Base-by-base conservation (phyloP, 371 early-diverging fungal species). In the Mucor indicus region DNA sequence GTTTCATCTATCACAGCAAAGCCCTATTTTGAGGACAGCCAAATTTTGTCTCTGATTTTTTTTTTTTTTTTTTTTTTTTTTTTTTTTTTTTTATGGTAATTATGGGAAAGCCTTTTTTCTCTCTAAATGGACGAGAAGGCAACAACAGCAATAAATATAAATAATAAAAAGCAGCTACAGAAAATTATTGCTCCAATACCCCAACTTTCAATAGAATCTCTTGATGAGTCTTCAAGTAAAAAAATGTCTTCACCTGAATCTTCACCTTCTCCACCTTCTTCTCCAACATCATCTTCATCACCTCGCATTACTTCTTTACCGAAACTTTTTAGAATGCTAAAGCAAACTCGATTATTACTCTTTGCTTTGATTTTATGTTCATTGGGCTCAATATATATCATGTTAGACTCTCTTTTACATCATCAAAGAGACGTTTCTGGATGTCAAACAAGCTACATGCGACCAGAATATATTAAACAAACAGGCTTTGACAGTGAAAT, bases 361-460 rank as follows among this genome's bases (percentile, higher is more conserved):
- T 13, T 59, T 7, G n/a, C 50, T 4, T 45, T 61, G 20, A 60
- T 66, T 16, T 11, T 68, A 2, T 55, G 64, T 32, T 57, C 68
- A 6, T 32, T 64, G 22, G 45, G 47, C 29, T 44, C 62, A 8
- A 53, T 77, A 31, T 53, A 53, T 25, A 45, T 65, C 24, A 73
- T 73, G 35, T 40, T 77, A 19, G 75, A 84, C 42, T 82, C 86
- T 13, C 77, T 77, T 65, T 71, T 81, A 21, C 42, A 80, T 30
- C 73, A 77, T 17, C 88, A 86, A 56, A 53, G 74, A 38, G 93
- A 92, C 40, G 61, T 64, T 1, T 74, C 75, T 13, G 83, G 81
- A 2, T 96, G 96, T 67, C 69, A 80, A 33, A 84, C 86, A 78
- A 88, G 86, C 30, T 91, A 84, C 46, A 92, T 92, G 85, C 77